Percentiles rank a stretch among this genome's conserved stretches.
Evolutionary conservation across 139 green algal species (phyloP).

Genomic region (Marvania coccoides): DNA sequence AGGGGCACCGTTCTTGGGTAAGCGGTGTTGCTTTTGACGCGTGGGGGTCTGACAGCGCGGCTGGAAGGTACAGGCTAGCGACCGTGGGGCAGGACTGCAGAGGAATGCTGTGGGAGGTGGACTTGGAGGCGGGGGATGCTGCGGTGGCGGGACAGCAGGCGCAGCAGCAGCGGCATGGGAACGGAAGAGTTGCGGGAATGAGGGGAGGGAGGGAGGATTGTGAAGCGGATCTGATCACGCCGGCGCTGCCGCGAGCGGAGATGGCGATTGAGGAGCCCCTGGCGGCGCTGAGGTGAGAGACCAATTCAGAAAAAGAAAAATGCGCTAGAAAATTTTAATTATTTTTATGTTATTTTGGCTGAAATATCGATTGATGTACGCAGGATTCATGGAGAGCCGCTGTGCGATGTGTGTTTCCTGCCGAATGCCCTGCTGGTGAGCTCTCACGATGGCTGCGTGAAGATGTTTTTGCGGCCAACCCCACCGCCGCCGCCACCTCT

Average conservation of each 20-base stretch:
- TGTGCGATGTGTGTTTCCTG: slow-evolving; percentile 59
- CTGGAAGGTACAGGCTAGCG: slow-evolving; percentile 57
- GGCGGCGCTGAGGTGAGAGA: slow-evolving; percentile 37
- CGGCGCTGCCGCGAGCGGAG: slow-evolving; percentile 42
- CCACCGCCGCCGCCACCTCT: no score
- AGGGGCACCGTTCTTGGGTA: slow-evolving; percentile 81
- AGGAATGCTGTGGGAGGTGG: slow-evolving; percentile 80
- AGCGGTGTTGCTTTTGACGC: slow-evolving; percentile 65
- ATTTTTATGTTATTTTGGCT: no score
- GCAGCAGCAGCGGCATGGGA: not conserved
- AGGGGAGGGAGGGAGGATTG: not conserved
- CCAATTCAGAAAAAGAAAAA: no score
- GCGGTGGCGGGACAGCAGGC: not conserved
- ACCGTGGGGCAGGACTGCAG: slow-evolving; percentile 73
- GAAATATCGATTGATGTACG: not conserved
- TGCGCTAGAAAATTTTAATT: no score
- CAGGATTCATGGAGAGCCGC: slow-evolving; percentile 66
- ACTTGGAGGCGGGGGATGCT: slow-evolving; percentile 42
- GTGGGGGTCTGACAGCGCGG: slow-evolving; percentile 11
- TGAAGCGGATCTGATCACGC: slow-evolving; percentile 23
- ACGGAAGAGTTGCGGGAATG: not conserved
- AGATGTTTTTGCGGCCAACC: slow-evolving; percentile 9
- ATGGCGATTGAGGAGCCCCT: slow-evolving; percentile 52
- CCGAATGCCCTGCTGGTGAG: slow-evolving; percentile 32
- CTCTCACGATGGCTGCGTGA: slow-evolving; percentile 10